Conservation (phyloP, 306 rosid genomes). For the Trifolium pratense region DNA sequence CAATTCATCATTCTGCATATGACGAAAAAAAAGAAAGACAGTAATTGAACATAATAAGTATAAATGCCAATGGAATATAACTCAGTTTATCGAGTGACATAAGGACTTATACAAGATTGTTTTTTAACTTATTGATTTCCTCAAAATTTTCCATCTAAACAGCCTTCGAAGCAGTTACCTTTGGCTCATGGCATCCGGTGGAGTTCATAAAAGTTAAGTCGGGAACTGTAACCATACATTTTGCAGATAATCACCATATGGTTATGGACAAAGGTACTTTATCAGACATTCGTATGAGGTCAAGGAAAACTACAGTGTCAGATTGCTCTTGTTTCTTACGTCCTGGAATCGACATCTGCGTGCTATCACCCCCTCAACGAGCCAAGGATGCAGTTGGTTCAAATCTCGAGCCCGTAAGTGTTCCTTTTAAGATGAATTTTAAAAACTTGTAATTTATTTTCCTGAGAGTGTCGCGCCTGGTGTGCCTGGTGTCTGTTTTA, state of each 20-base stretch:
- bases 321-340: slow-evolving; percentile 81
- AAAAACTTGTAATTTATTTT: slow-evolving; percentile 19
- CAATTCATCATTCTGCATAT: not conserved
- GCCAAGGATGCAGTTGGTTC: slow-evolving; percentile 37
- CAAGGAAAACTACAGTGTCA: slow-evolving; percentile 68
- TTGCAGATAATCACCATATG: slow-evolving; percentile 48
- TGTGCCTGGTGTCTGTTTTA: not conserved
- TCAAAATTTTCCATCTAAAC: slow-evolving; percentile 33
- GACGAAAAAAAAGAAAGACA: slow-evolving; percentile 10
- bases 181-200: slow-evolving; percentile 79
- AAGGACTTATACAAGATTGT: not conserved
- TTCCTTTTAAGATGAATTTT: slow-evolving; percentile 9
- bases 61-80: not conserved
- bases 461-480: slow-evolving; percentile 4
- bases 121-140: slow-evolving; percentile 3
- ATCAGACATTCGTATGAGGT: slow-evolving; percentile 65
- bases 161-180: slow-evolving; percentile 79
- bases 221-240: slow-evolving; percentile 66
- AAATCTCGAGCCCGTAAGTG: slow-evolving; percentile 59
- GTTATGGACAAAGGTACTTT: slow-evolving; percentile 65
- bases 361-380: slow-evolving; percentile 49
- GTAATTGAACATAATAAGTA: not conserved
- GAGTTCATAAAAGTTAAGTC: slow-evolving; percentile 58
- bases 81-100: not conserved
- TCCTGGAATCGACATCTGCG: slow-evolving; percentile 80